Base-by-base conservation (phyloP, 352 stramenopile genomes). In the Phytophthora sp. region DNA sequence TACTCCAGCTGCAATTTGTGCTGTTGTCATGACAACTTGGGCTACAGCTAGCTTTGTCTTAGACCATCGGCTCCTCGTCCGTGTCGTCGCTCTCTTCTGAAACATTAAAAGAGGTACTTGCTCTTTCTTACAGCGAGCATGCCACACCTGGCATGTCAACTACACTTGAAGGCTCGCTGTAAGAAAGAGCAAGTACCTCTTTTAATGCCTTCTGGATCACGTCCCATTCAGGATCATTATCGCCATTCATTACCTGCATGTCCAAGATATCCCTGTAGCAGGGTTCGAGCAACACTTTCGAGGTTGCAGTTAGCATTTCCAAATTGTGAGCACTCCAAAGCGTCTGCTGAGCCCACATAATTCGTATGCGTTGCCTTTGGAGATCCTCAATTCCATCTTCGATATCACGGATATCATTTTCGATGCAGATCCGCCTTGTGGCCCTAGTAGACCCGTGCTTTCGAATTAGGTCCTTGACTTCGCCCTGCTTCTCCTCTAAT, bases 141-240 rank as follows among this genome's bases (percentile, higher is more conserved):
- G n/a, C n/a, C n/a, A n/a, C n/a, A n/a, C n/a, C n/a, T n/a, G n/a
- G n/a, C n/a, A n/a, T n/a, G n/a, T n/a, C n/a, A n/a, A n/a, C n/a
- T n/a, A n/a, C n/a, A n/a, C n/a, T n/a, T n/a, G n/a, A n/a, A n/a
- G n/a, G n/a, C n/a, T n/a, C n/a, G n/a, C n/a, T n/a, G n/a, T n/a
- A n/a, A n/a, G n/a, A n/a, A 38, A 28, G 0, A 38, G 17, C 2
- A 23, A 38, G 32, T 45, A 55, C 35, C 23, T 58, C 50, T 31
- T 49, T 37, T 15, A 52, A 42, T 8, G 52, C 17, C 39, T 52
- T 52, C 12, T 18, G 15, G 21, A 59, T 50, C 17, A 27, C 18
- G 2, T 13, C 52, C 38, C 38, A 60, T 24, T 60, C 39, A 9
- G 28, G 38, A 23, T 60, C 28, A 27, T 60, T 39, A 30, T 60